Evolutionary conservation across 192 early-diverging fungal genomes (phyloP), one percentile per base, ranked within the genome.

Genomic region (Diversispora epigaea): DNA sequence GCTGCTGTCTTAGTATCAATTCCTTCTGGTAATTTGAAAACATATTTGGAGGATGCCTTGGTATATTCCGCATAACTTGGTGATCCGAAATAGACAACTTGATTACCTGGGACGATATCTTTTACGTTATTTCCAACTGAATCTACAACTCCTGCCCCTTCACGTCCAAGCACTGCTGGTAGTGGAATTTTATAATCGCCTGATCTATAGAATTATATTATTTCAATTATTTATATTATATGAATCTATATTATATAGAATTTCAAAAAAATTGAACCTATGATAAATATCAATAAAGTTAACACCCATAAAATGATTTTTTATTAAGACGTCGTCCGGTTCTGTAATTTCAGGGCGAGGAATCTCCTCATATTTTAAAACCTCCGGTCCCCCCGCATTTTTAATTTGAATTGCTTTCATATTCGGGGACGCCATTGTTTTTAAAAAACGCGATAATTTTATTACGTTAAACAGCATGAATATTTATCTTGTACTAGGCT

Each of bases 261-360:
- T 11, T 63, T 39, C 2, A 63, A 22, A 68, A 46, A 11, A 68
- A 43, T 45, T 6, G n/a, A 55, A 70, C 68, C 68, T 90, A 58
- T 93, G 93, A 80, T 95, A 94, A 0, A 90, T 96, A 80, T 98
- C 96, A 69, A 96, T 94, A 62, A 89, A 94, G 83, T 96, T 98
- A 50, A 98, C 86, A 5, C 95, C 95, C 11, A 89, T 84, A 63
- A 81, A 91, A 1, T 83, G 77, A 83, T 95, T 95, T 66, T 86
- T 85, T 56, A 97, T 86, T n/a, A 95, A 80, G 7, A 95, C 73
- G 40, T 89, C 82, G 19, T 86, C 83, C 3, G 82, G 75, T 19
- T 80, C 83, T 7, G 81, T 77, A 11, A 70, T 68, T n/a, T 56
- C 8, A 3, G 91, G 91, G 47, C 73, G 80, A 19, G 87, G 84